Evolutionary conservation across 192 early-diverging fungal species (phyloP).

Genomic region (Spizellomyces sp.): DNA sequence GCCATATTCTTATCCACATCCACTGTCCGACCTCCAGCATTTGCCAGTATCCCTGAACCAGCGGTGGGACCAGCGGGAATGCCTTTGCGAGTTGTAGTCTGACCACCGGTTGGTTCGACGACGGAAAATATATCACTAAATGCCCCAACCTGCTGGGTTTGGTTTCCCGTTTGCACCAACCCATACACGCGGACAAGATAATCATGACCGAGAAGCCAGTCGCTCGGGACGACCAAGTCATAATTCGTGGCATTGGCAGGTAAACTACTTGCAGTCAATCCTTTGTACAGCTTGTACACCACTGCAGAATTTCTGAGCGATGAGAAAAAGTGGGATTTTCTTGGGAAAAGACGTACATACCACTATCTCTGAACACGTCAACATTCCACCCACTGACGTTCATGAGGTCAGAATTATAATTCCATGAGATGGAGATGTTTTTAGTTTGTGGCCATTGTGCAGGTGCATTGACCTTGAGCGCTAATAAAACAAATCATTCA

Average conservation of each 20-base stretch:
- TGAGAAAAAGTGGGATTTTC: neutral
- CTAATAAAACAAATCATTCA: no score
- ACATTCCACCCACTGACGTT: constrained; percentile 7
- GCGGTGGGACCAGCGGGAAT: no score
- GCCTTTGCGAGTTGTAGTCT: no score
- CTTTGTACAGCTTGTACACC: neutral
- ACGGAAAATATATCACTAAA: neutral
- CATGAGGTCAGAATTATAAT: neutral
- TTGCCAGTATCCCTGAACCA: no score
- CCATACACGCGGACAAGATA: constrained; percentile 2
- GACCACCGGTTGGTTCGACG: neutral
- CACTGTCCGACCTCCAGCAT: no score
- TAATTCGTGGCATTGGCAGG: neutral
- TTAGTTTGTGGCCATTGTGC: neutral
- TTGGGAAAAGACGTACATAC: neutral
- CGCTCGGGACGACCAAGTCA: neutral
- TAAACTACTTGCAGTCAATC: neutral
- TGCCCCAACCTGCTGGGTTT: neutral
- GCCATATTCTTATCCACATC: no score
- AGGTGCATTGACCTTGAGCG: neutral
- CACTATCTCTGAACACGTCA: constrained; percentile 14
- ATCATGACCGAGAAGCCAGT: neutral
- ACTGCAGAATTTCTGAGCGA: neutral
- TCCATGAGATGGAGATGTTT: constrained; percentile 15
- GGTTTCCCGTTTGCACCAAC: neutral